Evolutionary conservation across 1,139 yeast species (phyloP).

Genomic region (Yamadazyma trypodendri): DNA sequence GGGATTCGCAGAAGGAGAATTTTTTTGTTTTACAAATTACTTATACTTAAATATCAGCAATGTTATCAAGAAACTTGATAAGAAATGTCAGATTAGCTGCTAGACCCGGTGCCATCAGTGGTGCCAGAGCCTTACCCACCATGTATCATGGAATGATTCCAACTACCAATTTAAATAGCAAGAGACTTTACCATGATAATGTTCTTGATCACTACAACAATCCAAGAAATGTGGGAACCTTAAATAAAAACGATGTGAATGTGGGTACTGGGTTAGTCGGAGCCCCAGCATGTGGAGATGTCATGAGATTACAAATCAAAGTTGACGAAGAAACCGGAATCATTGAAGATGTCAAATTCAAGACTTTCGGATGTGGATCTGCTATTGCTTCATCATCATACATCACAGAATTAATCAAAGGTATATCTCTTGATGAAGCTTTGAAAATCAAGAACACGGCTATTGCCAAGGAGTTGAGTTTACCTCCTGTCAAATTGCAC

Average conservation of each 20-base stretch:
- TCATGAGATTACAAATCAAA: constrained; percentile 93
- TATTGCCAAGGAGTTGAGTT: constrained; percentile 86
- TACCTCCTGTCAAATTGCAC: constrained; percentile 96
- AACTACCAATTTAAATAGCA: not conserved
- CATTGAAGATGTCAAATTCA: constrained; percentile 92
- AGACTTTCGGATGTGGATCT: constrained; percentile 97
- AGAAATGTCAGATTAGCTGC: constrained; percentile 7
- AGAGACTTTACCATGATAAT: constrained; percentile 62
- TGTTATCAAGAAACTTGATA: constrained; percentile 11
- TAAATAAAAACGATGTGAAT: constrained; percentile 69
- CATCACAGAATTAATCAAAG: constrained; percentile 93
- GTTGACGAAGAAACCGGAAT: constrained; percentile 89
- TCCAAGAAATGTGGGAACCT: constrained; percentile 94
- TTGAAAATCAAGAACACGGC: constrained; percentile 85
- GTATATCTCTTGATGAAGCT: constrained; percentile 93
- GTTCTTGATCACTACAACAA: constrained; percentile 91
- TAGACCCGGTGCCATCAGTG: constrained; percentile 1
- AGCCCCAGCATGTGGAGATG: constrained; percentile 99
- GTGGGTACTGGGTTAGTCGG: constrained; percentile 99
- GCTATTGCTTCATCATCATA: constrained; percentile 96
- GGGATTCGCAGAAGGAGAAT: not conserved
- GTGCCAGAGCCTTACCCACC: not conserved
- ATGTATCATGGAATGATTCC: not conserved
- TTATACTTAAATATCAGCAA: constrained; percentile 2
- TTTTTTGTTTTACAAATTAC: not conserved